These are phyloP conservation scores for Simmondsia chinensis DNA, from an alignment of 148 eudicot species.

Conservation along the genomic window DNA sequence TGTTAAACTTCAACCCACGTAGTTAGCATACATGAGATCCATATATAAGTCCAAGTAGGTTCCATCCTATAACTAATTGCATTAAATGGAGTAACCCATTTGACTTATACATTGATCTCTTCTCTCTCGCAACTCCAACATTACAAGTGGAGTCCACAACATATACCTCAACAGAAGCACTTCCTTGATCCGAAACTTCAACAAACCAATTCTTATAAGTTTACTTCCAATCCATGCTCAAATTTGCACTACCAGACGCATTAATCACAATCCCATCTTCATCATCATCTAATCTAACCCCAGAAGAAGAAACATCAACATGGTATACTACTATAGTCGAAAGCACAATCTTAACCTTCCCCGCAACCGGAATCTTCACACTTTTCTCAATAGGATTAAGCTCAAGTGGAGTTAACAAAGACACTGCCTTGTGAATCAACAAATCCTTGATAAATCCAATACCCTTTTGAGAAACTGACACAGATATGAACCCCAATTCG, in stretches of 20 bases:
- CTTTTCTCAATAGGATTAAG: constrained; percentile 43
- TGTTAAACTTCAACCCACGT: no score
- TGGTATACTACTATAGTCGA: constrained; percentile 48
- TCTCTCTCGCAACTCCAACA: no score
- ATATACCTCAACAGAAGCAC: constrained; percentile 76
- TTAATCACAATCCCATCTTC: constrained; percentile 45
- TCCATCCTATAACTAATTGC: no score
- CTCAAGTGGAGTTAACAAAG: constrained; percentile 67
- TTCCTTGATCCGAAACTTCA: constrained; percentile 63
- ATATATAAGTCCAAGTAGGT: no score
- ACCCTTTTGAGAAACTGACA: constrained; percentile 70
- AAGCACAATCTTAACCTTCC: constrained; percentile 46
- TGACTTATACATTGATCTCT: no score
- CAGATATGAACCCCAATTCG: constrained; percentile 45
- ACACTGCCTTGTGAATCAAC: constrained; percentile 49
- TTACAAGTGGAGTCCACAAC: no score
- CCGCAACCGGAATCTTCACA: constrained; percentile 51
- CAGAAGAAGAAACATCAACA: constrained; percentile 46
- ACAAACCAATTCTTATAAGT: constrained; percentile 63
- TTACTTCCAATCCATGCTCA: constrained; percentile 83
- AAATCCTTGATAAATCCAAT: constrained; percentile 66
- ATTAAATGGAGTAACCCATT: no score
- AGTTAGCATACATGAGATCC: no score
- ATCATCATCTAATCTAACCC: constrained; percentile 32
- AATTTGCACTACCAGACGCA: constrained; percentile 49